Percentiles rank a stretch among this genome's conserved stretches.
These are phyloP conservation scores for Diplocarpon rosae DNA, from an alignment of 2,329 filamentous ascomycete genomes.

Conservation along the genomic window DNA sequence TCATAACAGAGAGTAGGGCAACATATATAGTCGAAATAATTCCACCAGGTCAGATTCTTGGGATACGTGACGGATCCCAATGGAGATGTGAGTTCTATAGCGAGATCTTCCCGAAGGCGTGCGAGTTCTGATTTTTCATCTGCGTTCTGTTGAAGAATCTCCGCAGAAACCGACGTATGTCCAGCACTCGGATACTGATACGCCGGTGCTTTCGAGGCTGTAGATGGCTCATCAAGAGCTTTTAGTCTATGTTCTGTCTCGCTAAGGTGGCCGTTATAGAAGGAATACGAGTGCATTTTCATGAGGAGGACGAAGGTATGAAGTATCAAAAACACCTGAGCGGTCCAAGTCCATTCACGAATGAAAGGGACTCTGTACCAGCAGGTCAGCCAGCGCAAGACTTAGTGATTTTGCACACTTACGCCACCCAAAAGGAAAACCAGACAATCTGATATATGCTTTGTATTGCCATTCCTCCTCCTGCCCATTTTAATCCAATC, in stretches of 20 bases:
- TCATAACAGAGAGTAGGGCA: conserved; percentile 97
- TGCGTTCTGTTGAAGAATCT: conserved; percentile 23
- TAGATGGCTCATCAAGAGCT: conserved; percentile 67
- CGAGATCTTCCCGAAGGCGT: conserved; percentile 73
- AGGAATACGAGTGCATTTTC: conserved; percentile 99
- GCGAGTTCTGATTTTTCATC: conserved; percentile 41
- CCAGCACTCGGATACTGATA: conserved; percentile 57
- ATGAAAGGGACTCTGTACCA: conserved; percentile 63
- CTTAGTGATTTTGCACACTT: conserved; percentile 18
- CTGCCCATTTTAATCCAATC: conserved; percentile 57
- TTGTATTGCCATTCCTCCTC: conserved; percentile 70
- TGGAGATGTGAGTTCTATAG: conserved; percentile 81
- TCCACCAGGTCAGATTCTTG: conserved; percentile 69
- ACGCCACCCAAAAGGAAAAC: conserved; percentile 71
- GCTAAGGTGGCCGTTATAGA: conserved; percentile 92
- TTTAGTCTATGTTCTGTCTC: conserved; percentile 74
- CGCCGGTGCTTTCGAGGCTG: conserved; percentile 55
- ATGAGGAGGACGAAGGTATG: conserved; percentile 88
- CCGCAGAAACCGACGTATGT: conserved; percentile 14
- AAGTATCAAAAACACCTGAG: conserved; percentile 87
- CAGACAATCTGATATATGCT: conserved; percentile 70
- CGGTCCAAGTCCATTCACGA: conserved; percentile 90
- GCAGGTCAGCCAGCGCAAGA: conserved; percentile 16
- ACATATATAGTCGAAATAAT: conserved; percentile 78
- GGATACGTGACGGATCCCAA: conserved; percentile 86